Base-by-base conservation (phyloP, 441 rosid species). In the Isatis lusitanica region DNA sequence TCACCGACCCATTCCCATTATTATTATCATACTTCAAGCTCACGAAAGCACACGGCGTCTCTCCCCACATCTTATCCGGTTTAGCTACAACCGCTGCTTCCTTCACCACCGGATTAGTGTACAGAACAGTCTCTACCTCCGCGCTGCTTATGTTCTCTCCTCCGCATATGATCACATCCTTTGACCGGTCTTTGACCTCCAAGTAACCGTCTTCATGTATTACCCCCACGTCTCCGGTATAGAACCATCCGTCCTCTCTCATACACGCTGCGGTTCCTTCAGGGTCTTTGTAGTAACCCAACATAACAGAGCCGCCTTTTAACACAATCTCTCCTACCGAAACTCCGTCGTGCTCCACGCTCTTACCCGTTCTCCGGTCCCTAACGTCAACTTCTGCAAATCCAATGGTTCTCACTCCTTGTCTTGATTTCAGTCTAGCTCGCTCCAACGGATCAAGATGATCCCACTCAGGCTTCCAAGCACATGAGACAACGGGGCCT, bases 141-240 rank as follows among this genome's bases (percentile, higher is more conserved):
- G 81, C 74, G 6, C 90, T 87, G 74, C 88, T 78, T 69, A 85
- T 76, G 40, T 87, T 85, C 74, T 83, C 92, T 60, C 88, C 89
- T n/a, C 89, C 88, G 17, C 88, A 85, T 53, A 86, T 88, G 35
- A 86, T 86, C 80, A 88, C 87, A 68, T 87, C 92, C 68, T 87
- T 87, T 7, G 87, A 85, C 30, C 92, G 67, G 71, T 84, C 90
- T 64, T 80, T 88, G 6, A 86, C 70, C 75, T 85, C 90, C 65
- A 84, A 42, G 77, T 85, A 85, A 36, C 90, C 87, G 24, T 87
- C 90, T 9, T 82, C 58, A 33, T 87, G 85, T 50, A 85, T 77
- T 28, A 87, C 90, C 6, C 80, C 90, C 4, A 82, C 66, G 31
- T 86, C 90, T 12, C 92, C 87, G 0, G 84, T 83, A 44, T 79